Evolutionary conservation across 129 eudicot genomes (phyloP), one percentile per base, ranked within the genome.

Genomic region (Centrapalus pauciflorus): DNA sequence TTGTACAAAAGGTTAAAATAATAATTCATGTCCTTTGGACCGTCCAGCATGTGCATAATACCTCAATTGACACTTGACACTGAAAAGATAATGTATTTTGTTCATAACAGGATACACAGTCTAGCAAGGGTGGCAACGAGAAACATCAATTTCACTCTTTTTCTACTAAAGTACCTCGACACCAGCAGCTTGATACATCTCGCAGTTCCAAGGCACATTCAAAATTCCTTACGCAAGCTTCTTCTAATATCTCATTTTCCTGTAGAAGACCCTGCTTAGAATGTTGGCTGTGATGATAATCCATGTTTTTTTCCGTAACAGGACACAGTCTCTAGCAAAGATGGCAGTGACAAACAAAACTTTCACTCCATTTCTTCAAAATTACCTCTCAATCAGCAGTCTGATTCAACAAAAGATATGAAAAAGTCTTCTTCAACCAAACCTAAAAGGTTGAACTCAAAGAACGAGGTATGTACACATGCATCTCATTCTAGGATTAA

Each of bases 401-500:
- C 59, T 24, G 90, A 83, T 35, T 19, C 65, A 38, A 11, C 43
- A 28, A 70, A 71, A 12, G 74, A 57, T 23, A 66, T 61, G 69
- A 65, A 70, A 50, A 90, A 55, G 66, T 45, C 76, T 17, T 66
- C 68, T 49, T 20, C 87, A 65, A 48, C 48, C 66, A 61, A 63
- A 67, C 82, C 84, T 33, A 83, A 64, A 75, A 83, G 82, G 74
- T 76, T 85, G 33, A 55, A 66, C 64, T 12, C 81, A 54, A 81
- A 73, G 77, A 74, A 63, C 40, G 98, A 93, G 96, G 98, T 85
- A 76, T 23, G 62, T 52, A 51, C 10, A 38, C 50, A 5, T 64
- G 49, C 41, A 46, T 55, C 34, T 11, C 37, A 5, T 35, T 35
- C 20, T 61, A 51, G 17, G 6, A 41, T 11, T n/a, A 67, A 48